phyloP scores from a whole-genome alignment of 345 rosid genomes.

The Hypericum perforatum region DNA sequence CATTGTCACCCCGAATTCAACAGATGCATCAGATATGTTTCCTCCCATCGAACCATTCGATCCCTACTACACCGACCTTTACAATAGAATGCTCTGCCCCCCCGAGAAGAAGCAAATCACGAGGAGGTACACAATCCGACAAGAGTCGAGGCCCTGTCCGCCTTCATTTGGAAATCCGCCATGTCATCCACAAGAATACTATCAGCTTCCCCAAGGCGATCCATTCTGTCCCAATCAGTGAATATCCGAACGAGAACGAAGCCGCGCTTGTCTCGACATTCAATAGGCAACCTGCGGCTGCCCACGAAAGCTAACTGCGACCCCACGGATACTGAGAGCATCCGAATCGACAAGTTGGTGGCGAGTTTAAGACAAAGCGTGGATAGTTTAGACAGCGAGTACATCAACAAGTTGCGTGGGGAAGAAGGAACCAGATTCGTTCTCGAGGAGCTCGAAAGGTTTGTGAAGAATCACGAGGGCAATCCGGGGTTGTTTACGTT shows the following conservation, averaged over 20 bases:
- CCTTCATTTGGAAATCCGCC: slow-evolving; percentile 6
- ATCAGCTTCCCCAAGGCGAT: slow-evolving; percentile 1
- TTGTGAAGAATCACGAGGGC: not conserved
- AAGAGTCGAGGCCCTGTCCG: not conserved
- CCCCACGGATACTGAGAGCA: not conserved
- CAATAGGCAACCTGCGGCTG: slow-evolving; percentile 10
- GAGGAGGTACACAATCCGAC: slow-evolving; percentile 2
- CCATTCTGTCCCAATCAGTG: not conserved
- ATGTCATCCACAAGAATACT: slow-evolving; percentile 4
- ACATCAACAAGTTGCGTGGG: not conserved
- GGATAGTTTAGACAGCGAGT: not conserved
- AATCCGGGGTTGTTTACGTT: not conserved
- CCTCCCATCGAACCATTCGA: not conserved
- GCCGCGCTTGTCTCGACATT: slow-evolving; percentile 4
- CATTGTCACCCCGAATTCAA: not conserved
- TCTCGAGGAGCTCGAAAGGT: not conserved
- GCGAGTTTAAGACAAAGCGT: not conserved
- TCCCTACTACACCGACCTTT: not conserved
- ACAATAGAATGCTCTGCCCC: not conserved
- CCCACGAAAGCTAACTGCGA: not conserved
- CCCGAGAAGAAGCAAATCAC: not conserved
- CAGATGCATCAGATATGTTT: not conserved
- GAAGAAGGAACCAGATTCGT: not conserved
- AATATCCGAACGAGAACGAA: slow-evolving; percentile 1
- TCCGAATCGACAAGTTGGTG: not conserved